These are phyloP conservation scores for Magnolia changhungtana DNA, from an alignment of 164 flowering plant genomes.

Conservation along the genomic window DNA sequence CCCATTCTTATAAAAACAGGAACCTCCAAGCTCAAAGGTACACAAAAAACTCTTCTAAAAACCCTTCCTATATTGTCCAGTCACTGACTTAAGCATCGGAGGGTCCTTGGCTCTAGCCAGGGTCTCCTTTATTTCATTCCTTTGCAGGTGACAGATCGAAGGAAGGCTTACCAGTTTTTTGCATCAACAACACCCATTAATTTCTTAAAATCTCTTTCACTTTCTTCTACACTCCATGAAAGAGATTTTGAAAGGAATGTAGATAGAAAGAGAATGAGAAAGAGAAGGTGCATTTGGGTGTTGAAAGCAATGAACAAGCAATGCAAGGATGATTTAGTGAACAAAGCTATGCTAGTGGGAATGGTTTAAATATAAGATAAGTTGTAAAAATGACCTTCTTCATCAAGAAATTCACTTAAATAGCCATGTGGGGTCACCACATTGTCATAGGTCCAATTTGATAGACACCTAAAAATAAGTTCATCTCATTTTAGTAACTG, in stretches of 20 bases:
- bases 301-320: conserved; percentile 16
- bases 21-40: too few species aligned
- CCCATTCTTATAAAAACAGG: too few species aligned
- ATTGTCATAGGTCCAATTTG: too few species aligned
- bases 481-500: too few species aligned
- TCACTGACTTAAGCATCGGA: too few species aligned
- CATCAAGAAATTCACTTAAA: conserved; percentile 7
- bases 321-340: not conserved
- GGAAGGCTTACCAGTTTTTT: too few species aligned
- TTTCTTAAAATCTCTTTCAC: conserved; percentile 19
- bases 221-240: conserved; percentile 5
- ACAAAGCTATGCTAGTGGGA: not conserved
- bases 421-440: not conserved
- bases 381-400: conserved; percentile 8
- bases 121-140: too few species aligned
- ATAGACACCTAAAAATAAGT: too few species aligned
- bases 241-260: conserved; percentile 1
- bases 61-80: too few species aligned
- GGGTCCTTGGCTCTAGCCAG: too few species aligned
- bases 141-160: too few species aligned
- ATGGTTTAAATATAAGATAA: conserved; percentile 14
- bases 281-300: not conserved
- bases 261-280: conserved; percentile 21
- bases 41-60: too few species aligned
- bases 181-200: conserved; percentile 24